Evolutionary conservation across 108 stramenopile species (phyloP), one percentile per base, ranked within the genome.

Genomic region (Phaeodactylum tricornutum): DNA sequence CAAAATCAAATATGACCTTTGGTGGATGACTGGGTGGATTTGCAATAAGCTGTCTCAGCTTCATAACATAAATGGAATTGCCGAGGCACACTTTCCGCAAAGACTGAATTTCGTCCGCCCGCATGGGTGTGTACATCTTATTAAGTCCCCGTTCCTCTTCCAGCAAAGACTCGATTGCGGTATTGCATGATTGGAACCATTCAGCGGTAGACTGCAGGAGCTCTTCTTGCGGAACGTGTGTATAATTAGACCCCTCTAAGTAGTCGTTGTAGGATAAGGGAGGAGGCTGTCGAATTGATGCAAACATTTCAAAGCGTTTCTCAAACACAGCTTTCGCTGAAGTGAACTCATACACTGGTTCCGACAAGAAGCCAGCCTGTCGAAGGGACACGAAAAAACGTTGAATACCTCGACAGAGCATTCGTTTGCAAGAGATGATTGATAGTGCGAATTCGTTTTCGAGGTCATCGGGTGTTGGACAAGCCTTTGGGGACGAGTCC

Each of bases 291-390:
- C 62, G 64, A 37, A 88, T 64, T 9, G 29, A 12, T 15, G 24
- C 22, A 50, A 88, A 88, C 1, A 72, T 59, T 26, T 81, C 82
- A 44, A 75, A 88, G 28, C 81, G 71, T 47, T 79, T 77, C 34
- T 75, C 46, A 47, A 84, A 88, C 8, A 79, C 59, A 20, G 32
- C 57, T 29, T 62, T 43, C 17, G 61, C 62, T 1, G 87, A 63
- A 24, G 87, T 84, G 50, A 82, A 84, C 43, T 69, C 63, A 33
- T 53, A 73, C 1, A 22, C 8, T 19, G 16, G 54, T 49, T 50
- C 47, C 23, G 45, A 19, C 22, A 89, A 40, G n/a, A 82, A 29
- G 26, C 67, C 65, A n/a, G 77, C 63, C 43, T 89, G 82, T 39
- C 64, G 40, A 8, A 81, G 39, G 48, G 72, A 55, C 19, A 68